A percentile compares a stretch with the other conserved stretches of the same genome.
These are phyloP conservation scores for Coemansia sp. DNA, from an alignment of 192 early-diverging fungal species.

Conservation along the genomic window DNA sequence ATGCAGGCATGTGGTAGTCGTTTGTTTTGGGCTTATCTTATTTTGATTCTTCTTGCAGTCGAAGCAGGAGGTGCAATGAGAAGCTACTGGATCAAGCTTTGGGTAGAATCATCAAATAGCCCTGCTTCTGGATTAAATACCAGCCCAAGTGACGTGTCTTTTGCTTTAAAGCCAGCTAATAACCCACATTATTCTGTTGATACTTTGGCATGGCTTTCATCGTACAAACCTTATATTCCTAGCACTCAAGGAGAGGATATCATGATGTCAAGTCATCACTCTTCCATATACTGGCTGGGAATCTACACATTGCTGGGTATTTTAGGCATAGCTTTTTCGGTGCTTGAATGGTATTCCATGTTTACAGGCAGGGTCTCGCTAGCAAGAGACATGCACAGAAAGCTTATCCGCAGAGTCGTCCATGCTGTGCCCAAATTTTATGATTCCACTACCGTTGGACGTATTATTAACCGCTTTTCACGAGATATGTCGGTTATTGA, in stretches of 20 bases:
- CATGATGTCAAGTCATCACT: conserved; percentile 9
- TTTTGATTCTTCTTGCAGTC: conserved; percentile 39
- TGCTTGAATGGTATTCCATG: conserved; percentile 26
- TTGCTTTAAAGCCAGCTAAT: no score
- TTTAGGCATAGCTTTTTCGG: conserved; percentile 35
- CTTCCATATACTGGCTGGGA: conserved; percentile 52
- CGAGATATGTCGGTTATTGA: conserved; percentile 86
- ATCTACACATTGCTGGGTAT: conserved; percentile 62
- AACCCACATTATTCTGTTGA: no score
- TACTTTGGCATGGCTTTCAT: no score
- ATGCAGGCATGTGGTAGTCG: conserved; percentile 62
- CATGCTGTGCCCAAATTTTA: conserved; percentile 81
- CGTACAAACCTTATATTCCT: neutral
- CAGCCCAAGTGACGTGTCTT: no score
- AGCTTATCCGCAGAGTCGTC: conserved; percentile 60
- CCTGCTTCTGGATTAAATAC: no score
- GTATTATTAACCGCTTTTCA: conserved; percentile 85
- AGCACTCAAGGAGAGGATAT: neutral
- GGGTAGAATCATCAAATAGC: conserved; percentile 42
- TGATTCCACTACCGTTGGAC: conserved; percentile 82
- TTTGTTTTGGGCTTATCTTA: conserved; percentile 57
- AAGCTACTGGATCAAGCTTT: conserved; percentile 67
- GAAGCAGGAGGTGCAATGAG: conserved; percentile 51
- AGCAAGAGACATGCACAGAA: conserved; percentile 58
- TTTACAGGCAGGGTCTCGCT: conserved; percentile 48